Evolutionary conservation across 192 early-diverging fungal species (phyloP).

Genomic region (Coemansia sp.): DNA sequence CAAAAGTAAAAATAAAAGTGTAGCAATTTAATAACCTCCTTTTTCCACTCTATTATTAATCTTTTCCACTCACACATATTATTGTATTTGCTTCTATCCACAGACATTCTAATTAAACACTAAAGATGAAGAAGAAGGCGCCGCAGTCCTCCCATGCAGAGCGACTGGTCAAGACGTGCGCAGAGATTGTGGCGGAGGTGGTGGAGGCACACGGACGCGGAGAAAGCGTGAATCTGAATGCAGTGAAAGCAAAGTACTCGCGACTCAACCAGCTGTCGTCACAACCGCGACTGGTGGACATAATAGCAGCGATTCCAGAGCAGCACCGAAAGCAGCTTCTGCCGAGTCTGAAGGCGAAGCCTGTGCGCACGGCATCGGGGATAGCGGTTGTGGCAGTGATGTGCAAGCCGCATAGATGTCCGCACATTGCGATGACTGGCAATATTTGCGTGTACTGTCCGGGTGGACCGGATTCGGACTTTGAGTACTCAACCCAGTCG

Average conservation of each 20-base stretch:
- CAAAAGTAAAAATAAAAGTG: no score
- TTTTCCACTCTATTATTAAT: not conserved
- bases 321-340: constrained; percentile 82
- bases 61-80: not conserved
- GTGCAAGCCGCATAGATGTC: constrained; percentile 88
- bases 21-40: no score
- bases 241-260: constrained; percentile 75
- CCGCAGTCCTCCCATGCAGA: constrained; percentile 58
- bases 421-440: constrained; percentile 99
- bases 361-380: constrained; percentile 85
- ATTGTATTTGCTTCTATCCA: not conserved
- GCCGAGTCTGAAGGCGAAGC: constrained; percentile 90
- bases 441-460: constrained; percentile 99
- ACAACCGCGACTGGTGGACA: constrained; percentile 95
- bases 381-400: constrained; percentile 53
- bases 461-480: constrained; percentile 98
- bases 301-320: constrained; percentile 97
- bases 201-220: constrained; percentile 65
- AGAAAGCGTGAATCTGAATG: constrained; percentile 86
- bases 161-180: constrained; percentile 80
- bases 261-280: constrained; percentile 72
- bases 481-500: constrained; percentile 99
- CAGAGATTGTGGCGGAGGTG: constrained; percentile 90
- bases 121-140: constrained; percentile 41
- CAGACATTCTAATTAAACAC: not conserved